Percentiles rank a stretch among this genome's conserved stretches.
Evolutionary conservation across 345 rosid species (phyloP).

Genomic region (Populus euphratica): DNA sequence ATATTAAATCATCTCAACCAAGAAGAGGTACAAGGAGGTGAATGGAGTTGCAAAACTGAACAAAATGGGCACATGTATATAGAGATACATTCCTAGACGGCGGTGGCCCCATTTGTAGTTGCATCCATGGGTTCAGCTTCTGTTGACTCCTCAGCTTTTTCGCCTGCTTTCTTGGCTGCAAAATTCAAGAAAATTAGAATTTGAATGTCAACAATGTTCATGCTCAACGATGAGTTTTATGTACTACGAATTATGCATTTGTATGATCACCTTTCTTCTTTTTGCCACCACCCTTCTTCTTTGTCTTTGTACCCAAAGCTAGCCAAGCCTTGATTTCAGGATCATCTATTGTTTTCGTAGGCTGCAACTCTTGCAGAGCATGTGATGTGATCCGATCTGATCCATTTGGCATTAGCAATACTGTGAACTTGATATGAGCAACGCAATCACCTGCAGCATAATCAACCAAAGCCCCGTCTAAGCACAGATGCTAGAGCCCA

Average conservation of each 20-base stretch:
- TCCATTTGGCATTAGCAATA: conserved; percentile 92
- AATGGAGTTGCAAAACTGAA: conserved; percentile 52
- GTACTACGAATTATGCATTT: background rate
- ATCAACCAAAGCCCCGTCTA: background rate
- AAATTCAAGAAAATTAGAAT: background rate
- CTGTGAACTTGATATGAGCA: conserved; percentile 92
- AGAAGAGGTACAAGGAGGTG: conserved; percentile 27
- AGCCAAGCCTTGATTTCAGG: conserved; percentile 97
- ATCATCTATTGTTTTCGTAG: conserved; percentile 71
- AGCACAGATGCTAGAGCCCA: background rate
- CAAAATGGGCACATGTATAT: background rate
- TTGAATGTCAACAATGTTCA: background rate
- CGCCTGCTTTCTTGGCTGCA: conserved; percentile 72
- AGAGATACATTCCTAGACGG: conserved; percentile 32
- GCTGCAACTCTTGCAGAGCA: conserved; percentile 67
- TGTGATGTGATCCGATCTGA: conserved; percentile 87
- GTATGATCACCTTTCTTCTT: conserved; percentile 78
- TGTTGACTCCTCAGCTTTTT: conserved; percentile 50
- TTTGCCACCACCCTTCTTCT: conserved; percentile 97
- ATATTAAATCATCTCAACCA: conserved; percentile 29
- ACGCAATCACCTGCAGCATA: conserved; percentile 63
- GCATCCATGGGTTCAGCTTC: conserved; percentile 68
- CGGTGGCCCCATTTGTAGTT: conserved; percentile 41
- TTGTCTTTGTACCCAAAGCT: conserved; percentile 81
- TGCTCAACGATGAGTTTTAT: background rate